Base-by-base conservation (phyloP, 169 alveolate genomes). In the Plasmodium vinckei region DNA sequence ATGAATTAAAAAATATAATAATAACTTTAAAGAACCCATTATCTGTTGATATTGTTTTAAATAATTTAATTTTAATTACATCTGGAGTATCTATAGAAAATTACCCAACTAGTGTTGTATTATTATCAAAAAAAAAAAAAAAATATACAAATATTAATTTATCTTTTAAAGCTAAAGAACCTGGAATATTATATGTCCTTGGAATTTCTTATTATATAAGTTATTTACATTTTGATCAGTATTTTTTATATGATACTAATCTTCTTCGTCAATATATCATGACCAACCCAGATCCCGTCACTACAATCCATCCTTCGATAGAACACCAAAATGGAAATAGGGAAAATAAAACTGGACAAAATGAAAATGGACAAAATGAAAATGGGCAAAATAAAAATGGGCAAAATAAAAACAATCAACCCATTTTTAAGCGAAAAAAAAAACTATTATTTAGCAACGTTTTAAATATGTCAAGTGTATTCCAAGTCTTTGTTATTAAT, bases 151-250 rank as follows among this genome's bases (percentile, higher is more conserved):
- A 70, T 49, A 65, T 70, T 9, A 64, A 53, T 7, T 46, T 86
- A 27, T 57, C 87, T 4, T 86, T 86, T 73, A 86, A 72, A 10
- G 77, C 91, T 1, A 86, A 86, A 86, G 75, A 68, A 25, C 59
- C 91, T 0, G 91, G 91, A 4, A 46, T 86, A 9, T 13, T 86
- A n/a, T 71, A 59, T 47, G 17, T 69, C 6, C 59, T 86, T 17
- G 91, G 91, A 4, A 72, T 86, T 19, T 69, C 91, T 10, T 86
- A 86, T 51, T 59, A 87, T 42, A 86, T 86, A 51, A 86, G 87
- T 53, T 86, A 56, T 51, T 53, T 69, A 25, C 63, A 70, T 53
- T 86, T 86, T 23, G 53, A 47, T 0, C 91, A 86, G 19, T 86
- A 70, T 44, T 54, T 86, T 7, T 19, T 86, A 2, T 70, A 69